Percentiles rank a stretch among this genome's conserved stretches.
Evolutionary conservation across 257 asterid genomes (phyloP).

Genomic region (Scutellaria minor): DNA sequence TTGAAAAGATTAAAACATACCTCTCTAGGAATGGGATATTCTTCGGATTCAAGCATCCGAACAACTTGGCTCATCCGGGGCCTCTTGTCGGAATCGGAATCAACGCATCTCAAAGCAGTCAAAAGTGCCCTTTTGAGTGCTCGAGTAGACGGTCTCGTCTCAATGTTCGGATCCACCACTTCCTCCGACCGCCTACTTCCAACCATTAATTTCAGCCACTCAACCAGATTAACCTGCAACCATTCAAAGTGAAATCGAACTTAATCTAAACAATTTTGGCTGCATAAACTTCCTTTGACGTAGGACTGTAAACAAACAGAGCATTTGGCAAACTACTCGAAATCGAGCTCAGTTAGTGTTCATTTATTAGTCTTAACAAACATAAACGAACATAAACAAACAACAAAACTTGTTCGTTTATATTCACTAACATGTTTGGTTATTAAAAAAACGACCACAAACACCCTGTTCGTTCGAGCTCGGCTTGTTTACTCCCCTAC

Average conservation of each 20-base stretch:
- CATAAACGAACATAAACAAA: too few relatives aligned
- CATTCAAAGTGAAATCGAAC: neutral
- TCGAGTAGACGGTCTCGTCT: slow-evolving; percentile 79
- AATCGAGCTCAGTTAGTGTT: too few relatives aligned
- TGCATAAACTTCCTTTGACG: too few relatives aligned
- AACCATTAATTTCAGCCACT: slow-evolving; percentile 98
- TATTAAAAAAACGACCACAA: too few relatives aligned
- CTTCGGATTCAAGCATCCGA: slow-evolving; percentile 97
- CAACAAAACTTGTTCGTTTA: too few relatives aligned
- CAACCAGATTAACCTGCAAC: slow-evolving; percentile 89
- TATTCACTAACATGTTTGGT: too few relatives aligned
- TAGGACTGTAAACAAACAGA: too few relatives aligned
- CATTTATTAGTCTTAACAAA: too few relatives aligned
- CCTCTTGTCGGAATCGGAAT: slow-evolving; percentile 98
- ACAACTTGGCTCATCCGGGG: slow-evolving; percentile 97
- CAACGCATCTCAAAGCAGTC: slow-evolving; percentile 96
- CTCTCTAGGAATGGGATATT: slow-evolving; percentile 96
- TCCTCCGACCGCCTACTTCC: slow-evolving; percentile 94
- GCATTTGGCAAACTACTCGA: too few relatives aligned
- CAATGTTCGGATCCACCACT: slow-evolving; percentile 91
- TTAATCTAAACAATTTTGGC: too few relatives aligned
- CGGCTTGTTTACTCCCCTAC: too few relatives aligned
- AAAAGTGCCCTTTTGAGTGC: slow-evolving; percentile 90
- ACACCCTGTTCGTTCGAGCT: too few relatives aligned
- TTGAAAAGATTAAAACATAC: slow-evolving; percentile 39